These are phyloP conservation scores for Dactylonectria macrodidyma DNA, from an alignment of 2,329 filamentous ascomycete species.

Conservation along the genomic window DNA sequence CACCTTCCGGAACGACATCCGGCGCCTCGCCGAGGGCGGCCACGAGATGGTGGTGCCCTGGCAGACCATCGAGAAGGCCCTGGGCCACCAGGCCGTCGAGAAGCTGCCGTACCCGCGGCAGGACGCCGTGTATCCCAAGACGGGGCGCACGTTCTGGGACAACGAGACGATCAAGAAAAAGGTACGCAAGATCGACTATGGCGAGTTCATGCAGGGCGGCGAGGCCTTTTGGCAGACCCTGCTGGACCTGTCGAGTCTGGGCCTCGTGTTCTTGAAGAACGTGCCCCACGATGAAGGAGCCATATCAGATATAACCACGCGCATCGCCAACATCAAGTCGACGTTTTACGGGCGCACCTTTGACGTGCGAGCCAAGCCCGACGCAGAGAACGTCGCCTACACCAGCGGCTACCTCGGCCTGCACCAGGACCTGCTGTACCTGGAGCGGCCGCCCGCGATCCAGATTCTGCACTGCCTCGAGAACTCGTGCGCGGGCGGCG, in stretches of 20 bases:
- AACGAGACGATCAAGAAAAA: constrained; percentile 52
- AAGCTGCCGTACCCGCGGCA: constrained; percentile 44
- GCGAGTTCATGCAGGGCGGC: constrained; percentile 77
- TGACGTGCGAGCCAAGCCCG: constrained; percentile 84
- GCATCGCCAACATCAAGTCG: constrained; percentile 84
- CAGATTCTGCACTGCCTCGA: constrained; percentile 92
- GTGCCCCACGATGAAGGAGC: constrained; percentile 78
- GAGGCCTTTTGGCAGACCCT: constrained; percentile 73
- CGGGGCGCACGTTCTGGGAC: constrained; percentile 61
- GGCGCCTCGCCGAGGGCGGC: constrained; percentile 48
- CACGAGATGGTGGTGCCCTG: constrained; percentile 54
- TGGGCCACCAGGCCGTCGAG: constrained; percentile 43
- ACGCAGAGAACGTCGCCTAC: constrained; percentile 94
- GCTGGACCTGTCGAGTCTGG: constrained; percentile 73
- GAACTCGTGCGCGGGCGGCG: constrained; percentile 84
- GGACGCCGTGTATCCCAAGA: constrained; percentile 49
- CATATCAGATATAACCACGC: constrained; percentile 77
- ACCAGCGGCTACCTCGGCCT: constrained; percentile 86
- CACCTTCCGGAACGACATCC: constrained; percentile 69
- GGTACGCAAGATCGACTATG: constrained; percentile 75
- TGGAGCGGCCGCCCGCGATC: constrained; percentile 82
- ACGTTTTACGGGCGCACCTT: constrained; percentile 95
- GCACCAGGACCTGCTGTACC: constrained; percentile 95
- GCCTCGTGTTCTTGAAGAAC: constrained; percentile 82
- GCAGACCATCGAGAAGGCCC: constrained; percentile 54